These are phyloP conservation scores for Phytopythium chamaehyphon DNA, from an alignment of 352 stramenopile species.

Conservation along the genomic window DNA sequence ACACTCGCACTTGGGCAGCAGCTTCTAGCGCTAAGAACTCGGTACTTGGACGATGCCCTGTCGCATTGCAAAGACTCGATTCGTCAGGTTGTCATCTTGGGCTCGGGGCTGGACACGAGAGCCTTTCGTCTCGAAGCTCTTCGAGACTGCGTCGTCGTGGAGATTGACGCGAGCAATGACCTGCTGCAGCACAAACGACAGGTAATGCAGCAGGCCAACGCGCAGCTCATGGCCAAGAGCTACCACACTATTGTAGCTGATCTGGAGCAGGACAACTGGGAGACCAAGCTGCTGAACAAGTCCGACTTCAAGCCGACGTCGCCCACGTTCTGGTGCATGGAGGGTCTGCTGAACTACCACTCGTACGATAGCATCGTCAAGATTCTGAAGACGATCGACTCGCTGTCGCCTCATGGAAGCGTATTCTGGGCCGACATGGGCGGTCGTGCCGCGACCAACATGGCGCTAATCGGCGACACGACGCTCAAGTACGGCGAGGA, in stretches of 20 bases:
- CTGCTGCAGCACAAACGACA: slow-evolving; percentile 42
- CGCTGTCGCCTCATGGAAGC: slow-evolving; percentile 37
- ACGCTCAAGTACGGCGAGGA: slow-evolving; percentile 42
- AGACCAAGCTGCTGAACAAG: slow-evolving; percentile 24
- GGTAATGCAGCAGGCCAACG: slow-evolving; percentile 23
- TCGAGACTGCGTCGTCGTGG: slow-evolving; percentile 33
- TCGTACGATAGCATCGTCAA: slow-evolving; percentile 28
- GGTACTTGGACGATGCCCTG: slow-evolving; percentile 53
- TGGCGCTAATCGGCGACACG: slow-evolving; percentile 17
- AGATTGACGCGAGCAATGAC: slow-evolving; percentile 39
- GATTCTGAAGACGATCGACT: slow-evolving; percentile 48
- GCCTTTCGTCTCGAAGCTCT: slow-evolving; percentile 44
- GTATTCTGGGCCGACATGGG: slow-evolving; percentile 47
- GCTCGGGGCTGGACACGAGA: slow-evolving; percentile 41
- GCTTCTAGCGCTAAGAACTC: slow-evolving; percentile 33
- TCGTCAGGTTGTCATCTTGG: slow-evolving; percentile 51
- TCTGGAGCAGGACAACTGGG: slow-evolving; percentile 47
- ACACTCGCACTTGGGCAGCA: slow-evolving; percentile 12
- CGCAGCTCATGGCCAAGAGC: slow-evolving; percentile 25
- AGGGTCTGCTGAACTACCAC: slow-evolving; percentile 52
- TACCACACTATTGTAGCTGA: slow-evolving; percentile 43
- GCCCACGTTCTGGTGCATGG: slow-evolving; percentile 53
- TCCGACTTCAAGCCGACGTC: slow-evolving; percentile 36
- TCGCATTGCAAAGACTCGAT: slow-evolving; percentile 25
- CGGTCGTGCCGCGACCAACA: slow-evolving; percentile 15